These are phyloP conservation scores for Azolla pinnata DNA, from an alignment of 75 land plant genomes.

Conservation along the genomic window DNA sequence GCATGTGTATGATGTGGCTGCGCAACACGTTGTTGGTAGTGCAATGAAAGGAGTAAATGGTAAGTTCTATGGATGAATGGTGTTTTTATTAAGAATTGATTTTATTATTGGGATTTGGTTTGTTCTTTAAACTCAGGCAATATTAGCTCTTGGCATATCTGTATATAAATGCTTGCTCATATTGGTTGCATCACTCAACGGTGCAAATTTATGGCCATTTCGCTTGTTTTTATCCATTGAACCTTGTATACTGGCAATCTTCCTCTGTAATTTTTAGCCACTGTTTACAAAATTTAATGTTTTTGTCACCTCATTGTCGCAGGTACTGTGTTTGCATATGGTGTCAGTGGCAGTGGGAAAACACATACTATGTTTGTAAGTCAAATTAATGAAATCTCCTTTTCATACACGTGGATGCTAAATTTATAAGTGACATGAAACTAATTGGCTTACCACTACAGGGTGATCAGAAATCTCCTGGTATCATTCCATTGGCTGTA, in stretches of 20 bases:
- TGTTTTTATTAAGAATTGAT: too few species aligned
- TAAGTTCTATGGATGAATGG: conserved; percentile 14
- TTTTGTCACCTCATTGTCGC: conserved; percentile 4
- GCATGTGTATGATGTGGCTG: conserved; percentile 74
- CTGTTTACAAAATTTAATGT: not conserved
- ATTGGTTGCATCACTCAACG: too few species aligned
- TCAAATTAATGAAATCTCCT: too few species aligned
- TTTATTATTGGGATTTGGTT: too few species aligned
- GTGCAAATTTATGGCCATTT: too few species aligned
- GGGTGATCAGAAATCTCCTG: conserved; percentile 57
- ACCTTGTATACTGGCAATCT: too few species aligned
- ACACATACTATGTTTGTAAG: conserved; percentile 57
- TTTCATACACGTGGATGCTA: too few species aligned
- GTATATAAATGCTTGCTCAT: too few species aligned
- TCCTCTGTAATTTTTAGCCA: not conserved
- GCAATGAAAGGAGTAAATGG: conserved; percentile 90
- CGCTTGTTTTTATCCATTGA: too few species aligned
- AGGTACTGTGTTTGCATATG: conserved; percentile 52
- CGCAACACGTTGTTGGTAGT: conserved; percentile 63
- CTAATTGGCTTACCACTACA: conserved; percentile 8
- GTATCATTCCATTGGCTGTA: conserved; percentile 45
- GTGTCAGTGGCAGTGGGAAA: conserved; percentile 52
- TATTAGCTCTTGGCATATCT: too few species aligned
- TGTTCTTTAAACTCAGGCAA: too few species aligned
- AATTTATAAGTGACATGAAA: too few species aligned